Percentiles rank a stretch among this genome's conserved stretches.
Conservation (phyloP, 2,329 filamentous ascomycete species). For the Emericellopsis cladophorae region DNA sequence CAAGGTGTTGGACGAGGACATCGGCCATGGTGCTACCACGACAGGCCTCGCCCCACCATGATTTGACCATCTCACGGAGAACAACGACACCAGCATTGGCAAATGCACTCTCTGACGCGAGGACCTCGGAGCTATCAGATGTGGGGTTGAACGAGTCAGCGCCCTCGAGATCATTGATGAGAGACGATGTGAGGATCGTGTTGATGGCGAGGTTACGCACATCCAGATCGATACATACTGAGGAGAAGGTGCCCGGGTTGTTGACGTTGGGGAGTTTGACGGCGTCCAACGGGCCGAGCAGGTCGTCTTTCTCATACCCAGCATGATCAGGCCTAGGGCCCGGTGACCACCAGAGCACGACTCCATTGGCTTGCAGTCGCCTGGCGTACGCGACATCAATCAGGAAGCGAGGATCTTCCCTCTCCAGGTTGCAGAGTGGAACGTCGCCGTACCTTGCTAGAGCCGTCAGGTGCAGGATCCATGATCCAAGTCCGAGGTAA, state of each 20-base stretch:
- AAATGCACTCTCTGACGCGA: conserved; percentile 83
- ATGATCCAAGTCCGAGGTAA: conserved; percentile 85
- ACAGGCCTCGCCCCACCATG: conserved; percentile 95
- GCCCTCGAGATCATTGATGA: conserved; percentile 93
- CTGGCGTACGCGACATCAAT: conserved; percentile 95
- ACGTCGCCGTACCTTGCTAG: conserved; percentile 88
- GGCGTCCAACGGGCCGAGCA: conserved; percentile 68
- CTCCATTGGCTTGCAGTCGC: conserved; percentile 77
- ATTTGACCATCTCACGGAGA: conserved; percentile 93
- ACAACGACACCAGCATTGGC: conserved; percentile 84
- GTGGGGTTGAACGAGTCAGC: conserved; percentile 68
- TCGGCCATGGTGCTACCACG: conserved; percentile 89
- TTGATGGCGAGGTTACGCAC: conserved; percentile 94
- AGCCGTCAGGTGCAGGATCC: conserved; percentile 79
- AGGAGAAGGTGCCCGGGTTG: conserved; percentile 84
- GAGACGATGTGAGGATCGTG: conserved; percentile 88
- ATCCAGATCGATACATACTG: conserved; percentile 90
- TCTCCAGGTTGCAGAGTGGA: conserved; percentile 88
- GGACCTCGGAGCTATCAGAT: conserved; percentile 30
- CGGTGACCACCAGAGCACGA: conserved; percentile 94
- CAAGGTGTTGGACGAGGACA: conserved; percentile 91
- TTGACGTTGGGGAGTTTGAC: conserved; percentile 91
- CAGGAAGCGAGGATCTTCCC: conserved; percentile 84
- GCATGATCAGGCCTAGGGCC: conserved; percentile 85
- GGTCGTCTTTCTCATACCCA: conserved; percentile 87